Percentiles rank a stretch among this genome's conserved stretches.
phyloP scores from a whole-genome alignment of 2,329 filamentous ascomycete genomes.

The Exutisphaerella laricina region DNA sequence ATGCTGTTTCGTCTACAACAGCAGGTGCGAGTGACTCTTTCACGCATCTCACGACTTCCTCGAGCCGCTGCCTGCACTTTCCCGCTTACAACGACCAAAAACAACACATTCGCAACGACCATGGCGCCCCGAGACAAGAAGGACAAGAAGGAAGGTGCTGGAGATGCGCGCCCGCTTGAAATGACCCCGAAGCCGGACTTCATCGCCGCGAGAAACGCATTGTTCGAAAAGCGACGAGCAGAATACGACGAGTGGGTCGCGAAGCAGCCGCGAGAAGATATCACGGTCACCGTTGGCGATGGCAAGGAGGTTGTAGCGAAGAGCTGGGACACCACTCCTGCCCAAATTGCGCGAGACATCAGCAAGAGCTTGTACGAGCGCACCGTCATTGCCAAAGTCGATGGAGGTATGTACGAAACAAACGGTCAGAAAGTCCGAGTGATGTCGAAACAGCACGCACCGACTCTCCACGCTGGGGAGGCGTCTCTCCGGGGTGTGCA shows the following conservation, averaged over 20 bases:
- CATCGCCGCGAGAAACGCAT: slow-evolving; percentile 72
- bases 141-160: slow-evolving; percentile 16
- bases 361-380: slow-evolving; percentile 80
- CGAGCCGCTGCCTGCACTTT: too few relatives aligned
- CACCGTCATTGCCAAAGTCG: slow-evolving; percentile 78
- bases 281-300: slow-evolving; percentile 67
- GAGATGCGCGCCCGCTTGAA: slow-evolving; percentile 43
- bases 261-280: slow-evolving; percentile 64
- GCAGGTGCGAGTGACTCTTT: slow-evolving; percentile 7
- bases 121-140: slow-evolving; percentile 42
- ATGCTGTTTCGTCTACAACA: slow-evolving; percentile 2
- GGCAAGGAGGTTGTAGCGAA: slow-evolving; percentile 67
- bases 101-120: slow-evolving; percentile 4
- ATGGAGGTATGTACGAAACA: slow-evolving; percentile 57
- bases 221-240: slow-evolving; percentile 86
- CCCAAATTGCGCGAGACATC: slow-evolving; percentile 68
- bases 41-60: background rate
- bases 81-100: too few relatives aligned
- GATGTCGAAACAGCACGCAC: too few relatives aligned
- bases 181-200: slow-evolving; percentile 60
- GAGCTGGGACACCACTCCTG: slow-evolving; percentile 88
- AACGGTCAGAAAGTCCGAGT: too few relatives aligned
- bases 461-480: too few relatives aligned
- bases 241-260: slow-evolving; percentile 72
- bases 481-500: too few relatives aligned